These are phyloP conservation scores for Thalassiosira pacifica DNA, from an alignment of 352 stramenopile genomes.

Conservation along the genomic window DNA sequence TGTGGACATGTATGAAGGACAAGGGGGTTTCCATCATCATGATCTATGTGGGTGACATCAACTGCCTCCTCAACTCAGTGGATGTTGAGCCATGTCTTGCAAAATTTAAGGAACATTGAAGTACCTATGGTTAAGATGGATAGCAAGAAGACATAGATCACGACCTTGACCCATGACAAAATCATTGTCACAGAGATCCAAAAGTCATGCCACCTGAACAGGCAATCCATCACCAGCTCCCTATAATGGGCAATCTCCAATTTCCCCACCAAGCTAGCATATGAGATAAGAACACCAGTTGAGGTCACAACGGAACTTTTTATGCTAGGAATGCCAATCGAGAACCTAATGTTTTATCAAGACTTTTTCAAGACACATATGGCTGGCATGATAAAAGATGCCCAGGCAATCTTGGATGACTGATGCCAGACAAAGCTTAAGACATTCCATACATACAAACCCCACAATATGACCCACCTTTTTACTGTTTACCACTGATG, in stretches of 20 bases:
- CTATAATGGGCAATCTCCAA: no score
- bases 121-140: slow-evolving; percentile 9
- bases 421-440: slow-evolving; percentile 11
- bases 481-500: slow-evolving; percentile 30
- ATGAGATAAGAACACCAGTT: no score
- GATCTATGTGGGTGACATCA: background rate
- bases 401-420: background rate
- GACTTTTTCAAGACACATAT: slow-evolving; percentile 13
- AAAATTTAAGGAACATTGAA: no score
- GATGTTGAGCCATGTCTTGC: background rate
- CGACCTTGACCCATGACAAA: slow-evolving; percentile 2
- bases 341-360: background rate
- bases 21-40: background rate
- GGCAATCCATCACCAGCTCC: no score
- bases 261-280: no score
- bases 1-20: background rate
- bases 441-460: slow-evolving; percentile 23
- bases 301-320: background rate
- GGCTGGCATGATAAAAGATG: background rate
- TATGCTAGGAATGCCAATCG: slow-evolving; percentile 29
- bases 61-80: background rate
- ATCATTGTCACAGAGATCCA: background rate
- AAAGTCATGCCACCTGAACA: no score
- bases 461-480: slow-evolving; percentile 51
- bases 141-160: slow-evolving; percentile 29